Conservation (phyloP, 768 basidiomycete genomes). For the Guyanaporus albipodus region DNA sequence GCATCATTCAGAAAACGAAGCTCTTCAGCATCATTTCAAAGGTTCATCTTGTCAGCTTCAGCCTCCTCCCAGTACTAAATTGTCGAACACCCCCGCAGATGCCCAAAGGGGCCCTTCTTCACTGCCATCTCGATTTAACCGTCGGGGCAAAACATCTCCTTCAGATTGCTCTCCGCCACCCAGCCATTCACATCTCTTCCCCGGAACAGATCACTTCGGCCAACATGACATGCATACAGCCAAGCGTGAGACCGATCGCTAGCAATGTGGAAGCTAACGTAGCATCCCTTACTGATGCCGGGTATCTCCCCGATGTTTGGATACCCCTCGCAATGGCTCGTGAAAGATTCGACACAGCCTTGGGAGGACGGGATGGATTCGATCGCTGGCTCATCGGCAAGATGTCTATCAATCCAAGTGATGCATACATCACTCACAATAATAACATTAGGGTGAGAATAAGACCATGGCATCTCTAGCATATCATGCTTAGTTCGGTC, state of each 20-base stretch:
- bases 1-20: conserved; percentile 55
- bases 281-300: conserved; percentile 32
- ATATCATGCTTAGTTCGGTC: neutral
- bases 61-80: neutral
- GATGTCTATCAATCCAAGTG: conserved; percentile 64
- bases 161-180: conserved; percentile 50
- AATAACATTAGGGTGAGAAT: conserved; percentile 55
- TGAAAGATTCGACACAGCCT: conserved; percentile 41
- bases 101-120: conserved; percentile 77
- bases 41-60: conserved; percentile 30
- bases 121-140: conserved; percentile 72
- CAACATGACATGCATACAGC: conserved; percentile 43
- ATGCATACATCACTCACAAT: conserved; percentile 72
- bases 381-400: conserved; percentile 60
- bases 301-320: conserved; percentile 49
- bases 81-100: conserved; percentile 40
- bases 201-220: conserved; percentile 35
- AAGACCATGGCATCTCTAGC: neutral
- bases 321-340: conserved; percentile 53
- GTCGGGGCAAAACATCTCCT: conserved; percentile 54
- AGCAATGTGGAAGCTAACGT: conserved; percentile 12
- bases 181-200: conserved; percentile 57
- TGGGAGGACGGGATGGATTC: conserved; percentile 64
- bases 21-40: conserved; percentile 61
- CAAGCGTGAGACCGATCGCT: conserved; percentile 52